Base-by-base conservation (phyloP, 371 early-diverging fungal species). In the Mortierella polycephala region DNA sequence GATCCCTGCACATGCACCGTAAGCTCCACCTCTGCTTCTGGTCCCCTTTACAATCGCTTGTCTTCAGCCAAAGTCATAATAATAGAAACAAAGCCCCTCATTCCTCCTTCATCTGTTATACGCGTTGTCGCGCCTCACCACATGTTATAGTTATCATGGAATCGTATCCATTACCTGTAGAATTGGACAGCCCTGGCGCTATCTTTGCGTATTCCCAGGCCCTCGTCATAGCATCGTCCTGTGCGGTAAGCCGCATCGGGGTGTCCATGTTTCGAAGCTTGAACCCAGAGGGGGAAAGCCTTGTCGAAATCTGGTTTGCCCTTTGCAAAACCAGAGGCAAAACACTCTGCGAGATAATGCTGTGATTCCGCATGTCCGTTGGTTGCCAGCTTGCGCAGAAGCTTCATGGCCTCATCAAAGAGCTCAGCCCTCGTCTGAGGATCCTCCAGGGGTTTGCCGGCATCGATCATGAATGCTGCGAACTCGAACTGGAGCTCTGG, bases 401-500 rank as follows among this genome's bases (percentile, higher is more conserved):
- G 62, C 62, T 88, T 86, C 69, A 86, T 84, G 23, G 89, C 90
- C 64, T 90, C 90, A 39, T 82, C 85, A 52, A 89, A 81, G 59
- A 89, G 84, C 67, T 89, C 89, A 69, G 86, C 83, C 37, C 88
- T 84, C 45, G 87, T 83, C 37, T 71, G 69, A 14, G 85, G 85
- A 11, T 81, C 71, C 50, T 81, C 83, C 60, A 89, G 81, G 9
- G 89, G 81, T 53, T 89, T 88, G 60, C 90, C 90, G 20, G 89
- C 88, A 57, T 89, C 88, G 0, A 92, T 88, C 86, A 92, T 88
- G 51, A 90, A 91, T 50, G 88, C 89, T 16, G 93, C 94, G 82
- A 95, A 94, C 71, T 93, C 93, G 55, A 93, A 88, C 74, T 92
- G 94, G 45, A 92, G 86, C 52, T 88, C 89, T 1, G 94, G 94